Percentiles rank a stretch among this genome's conserved stretches.
Evolutionary conservation across 306 rosid species (phyloP).

Genomic region (Malus fusca): DNA sequence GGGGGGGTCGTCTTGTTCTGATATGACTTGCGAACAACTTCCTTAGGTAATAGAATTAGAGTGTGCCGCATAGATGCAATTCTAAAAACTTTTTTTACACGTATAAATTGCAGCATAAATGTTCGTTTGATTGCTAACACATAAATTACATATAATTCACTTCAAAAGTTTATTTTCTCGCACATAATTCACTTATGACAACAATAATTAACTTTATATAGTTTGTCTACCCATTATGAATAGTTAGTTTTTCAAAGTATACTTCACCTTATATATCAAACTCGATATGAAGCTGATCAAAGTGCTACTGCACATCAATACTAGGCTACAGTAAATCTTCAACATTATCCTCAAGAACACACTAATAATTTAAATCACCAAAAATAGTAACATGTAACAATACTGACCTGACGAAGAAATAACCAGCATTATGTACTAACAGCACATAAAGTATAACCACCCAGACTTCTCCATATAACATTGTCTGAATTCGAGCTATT

Average conservation of each 20-base stretch:
- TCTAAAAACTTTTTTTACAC: constrained; percentile 84
- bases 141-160: neutral
- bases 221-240: neutral
- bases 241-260: neutral
- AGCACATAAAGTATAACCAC: constrained; percentile 29
- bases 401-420: constrained; percentile 35
- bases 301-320: neutral
- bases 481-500: neutral
- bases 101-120: constrained; percentile 53
- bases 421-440: constrained; percentile 28
- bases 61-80: constrained; percentile 95
- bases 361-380: neutral
- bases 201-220: too few relatives aligned
- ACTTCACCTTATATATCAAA: neutral
- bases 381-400: neutral
- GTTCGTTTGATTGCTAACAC: neutral
- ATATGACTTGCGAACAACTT: constrained; percentile 57
- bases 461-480: constrained; percentile 28
- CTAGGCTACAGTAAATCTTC: neutral
- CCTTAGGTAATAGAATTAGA: constrained; percentile 55
- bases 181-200: too few relatives aligned
- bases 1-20: constrained; percentile 42
- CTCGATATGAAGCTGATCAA: neutral
- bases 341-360: neutral
- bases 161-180: neutral